Base-by-base conservation (phyloP, 73 alveolate genomes). In the Urostyla sp. region DNA sequence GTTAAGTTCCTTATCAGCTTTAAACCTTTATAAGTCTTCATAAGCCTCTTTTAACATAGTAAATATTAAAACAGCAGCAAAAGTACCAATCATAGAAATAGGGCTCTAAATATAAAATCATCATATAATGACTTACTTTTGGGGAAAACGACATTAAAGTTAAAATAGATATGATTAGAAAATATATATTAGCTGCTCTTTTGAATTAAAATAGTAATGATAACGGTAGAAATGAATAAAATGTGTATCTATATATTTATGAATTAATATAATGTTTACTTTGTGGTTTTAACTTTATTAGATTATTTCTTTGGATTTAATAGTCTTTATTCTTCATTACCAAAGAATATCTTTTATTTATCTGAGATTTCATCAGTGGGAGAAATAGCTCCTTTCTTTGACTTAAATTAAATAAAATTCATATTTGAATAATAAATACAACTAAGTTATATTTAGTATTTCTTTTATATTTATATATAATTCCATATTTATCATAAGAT, bases 21-120 rank as follows among this genome's bases (percentile, higher is more conserved):
- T 78, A 61, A 84, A 89, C 50, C 97, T 57, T 40, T 73, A 23
- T 38, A 57, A 6, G 26, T 30, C 99, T 90, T 97, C 99, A 23
- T 82, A 73, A 23, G 94, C 97, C 80, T 97, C 99, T 80, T 97
- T 97, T 21, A 97, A 66, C 99, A 96, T 96, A 37, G 99, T 92
- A 66, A 95, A 92, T 10, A 90, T 56, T 40, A 95, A 82, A 49
- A 95, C 99, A 59, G 85, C 87, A 0, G 90, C 91, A 80, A 95
- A 95, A 11, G 99, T 95, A 11, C 96, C 97, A 11, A 90, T 84
- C 96, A 92, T 95, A 66, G 98, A 90, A 3, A 91, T 92, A 2
- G 98, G 96, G n/a, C 49, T 32, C 50, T 56, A 59, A 34, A 59
- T 2, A 32, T n/a, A 4, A 6, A 75, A 16, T 40, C 10, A 40